Conservation (phyloP, 2,329 filamentous ascomycete species). For the Teratosphaeria nubilosa region DNA sequence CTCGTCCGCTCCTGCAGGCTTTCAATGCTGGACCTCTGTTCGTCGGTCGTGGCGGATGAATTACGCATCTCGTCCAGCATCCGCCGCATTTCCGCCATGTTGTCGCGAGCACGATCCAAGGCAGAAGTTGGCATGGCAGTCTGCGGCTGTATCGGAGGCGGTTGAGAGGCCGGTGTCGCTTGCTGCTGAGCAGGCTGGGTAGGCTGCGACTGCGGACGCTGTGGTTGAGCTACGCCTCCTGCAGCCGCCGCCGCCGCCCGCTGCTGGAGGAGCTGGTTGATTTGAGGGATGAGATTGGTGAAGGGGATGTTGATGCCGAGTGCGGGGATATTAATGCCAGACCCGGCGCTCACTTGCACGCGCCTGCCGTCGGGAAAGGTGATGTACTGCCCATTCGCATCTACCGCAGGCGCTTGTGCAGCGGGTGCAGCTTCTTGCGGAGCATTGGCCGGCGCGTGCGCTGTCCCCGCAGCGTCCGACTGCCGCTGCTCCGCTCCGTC, state of each 20-base stretch:
- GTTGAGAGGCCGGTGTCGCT: not conserved
- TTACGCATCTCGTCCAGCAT: conserved; percentile 20
- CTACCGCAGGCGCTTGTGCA: not conserved
- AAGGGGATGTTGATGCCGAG: not conserved
- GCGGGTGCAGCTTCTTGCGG: not conserved
- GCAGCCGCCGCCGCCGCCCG: not conserved
- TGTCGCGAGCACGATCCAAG: conserved; percentile 22
- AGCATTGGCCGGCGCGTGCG: not conserved
- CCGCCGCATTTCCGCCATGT: conserved; percentile 21
- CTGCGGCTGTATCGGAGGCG: not conserved
- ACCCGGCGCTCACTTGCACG: not conserved
- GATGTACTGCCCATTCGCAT: not conserved
- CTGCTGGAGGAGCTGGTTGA: not conserved
- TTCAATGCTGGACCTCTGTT: conserved; percentile 13
- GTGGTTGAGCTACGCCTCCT: not conserved
- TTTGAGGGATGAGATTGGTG: not conserved
- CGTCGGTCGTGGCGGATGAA: conserved; percentile 6
- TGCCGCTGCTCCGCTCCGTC: not conserved
- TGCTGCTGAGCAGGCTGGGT: not conserved
- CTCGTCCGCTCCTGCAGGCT: conserved; percentile 14
- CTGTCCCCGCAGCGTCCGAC: not conserved
- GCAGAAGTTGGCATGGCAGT: conserved; percentile 12
- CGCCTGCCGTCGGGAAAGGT: not conserved
- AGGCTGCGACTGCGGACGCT: not conserved
- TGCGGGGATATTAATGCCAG: not conserved